Evolutionary conservation across 495 filamentous ascomycete genomes (phyloP).

Genomic region (Pyrenula aspistea): DNA sequence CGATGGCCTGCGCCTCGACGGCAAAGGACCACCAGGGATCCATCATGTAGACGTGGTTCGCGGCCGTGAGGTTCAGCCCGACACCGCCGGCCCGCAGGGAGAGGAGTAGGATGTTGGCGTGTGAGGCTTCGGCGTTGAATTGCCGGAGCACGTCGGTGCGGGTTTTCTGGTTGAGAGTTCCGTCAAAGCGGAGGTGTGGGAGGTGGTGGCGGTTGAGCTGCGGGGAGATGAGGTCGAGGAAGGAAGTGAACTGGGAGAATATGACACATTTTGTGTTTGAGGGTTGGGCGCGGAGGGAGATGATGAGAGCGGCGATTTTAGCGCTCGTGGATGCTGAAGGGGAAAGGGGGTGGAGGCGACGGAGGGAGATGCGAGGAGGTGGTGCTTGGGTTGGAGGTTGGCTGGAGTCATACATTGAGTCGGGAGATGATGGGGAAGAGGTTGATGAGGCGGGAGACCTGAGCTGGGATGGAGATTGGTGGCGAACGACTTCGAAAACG

Average conservation of each 20-base stretch:
- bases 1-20: slow-evolving; percentile 93
- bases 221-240: slow-evolving; percentile 79
- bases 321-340: slow-evolving; percentile 50
- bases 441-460: slow-evolving; percentile 10
- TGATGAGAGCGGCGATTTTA: slow-evolving; percentile 72
- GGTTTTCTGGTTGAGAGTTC: slow-evolving; percentile 74
- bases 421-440: slow-evolving; percentile 14
- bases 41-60: slow-evolving; percentile 91
- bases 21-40: slow-evolving; percentile 99
- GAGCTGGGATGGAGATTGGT: slow-evolving; percentile 16
- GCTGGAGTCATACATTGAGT: slow-evolving; percentile 18
- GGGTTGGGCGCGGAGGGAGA: slow-evolving; percentile 56
- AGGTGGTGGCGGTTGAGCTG: slow-evolving; percentile 62
- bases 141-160: slow-evolving; percentile 62
- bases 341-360: slow-evolving; percentile 64
- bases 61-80: slow-evolving; percentile 81
- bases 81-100: slow-evolving; percentile 87
- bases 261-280: slow-evolving; percentile 77
- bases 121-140: slow-evolving; percentile 35
- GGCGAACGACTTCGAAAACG: slow-evolving; percentile 76
- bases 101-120: slow-evolving; percentile 52
- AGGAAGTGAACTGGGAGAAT: slow-evolving; percentile 95
- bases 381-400: slow-evolving; percentile 23
- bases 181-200: slow-evolving; percentile 76
- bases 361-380: slow-evolving; percentile 59